Conservation (phyloP, 2,329 filamentous ascomycete species). For the Colletotrichum simmondsii region DNA sequence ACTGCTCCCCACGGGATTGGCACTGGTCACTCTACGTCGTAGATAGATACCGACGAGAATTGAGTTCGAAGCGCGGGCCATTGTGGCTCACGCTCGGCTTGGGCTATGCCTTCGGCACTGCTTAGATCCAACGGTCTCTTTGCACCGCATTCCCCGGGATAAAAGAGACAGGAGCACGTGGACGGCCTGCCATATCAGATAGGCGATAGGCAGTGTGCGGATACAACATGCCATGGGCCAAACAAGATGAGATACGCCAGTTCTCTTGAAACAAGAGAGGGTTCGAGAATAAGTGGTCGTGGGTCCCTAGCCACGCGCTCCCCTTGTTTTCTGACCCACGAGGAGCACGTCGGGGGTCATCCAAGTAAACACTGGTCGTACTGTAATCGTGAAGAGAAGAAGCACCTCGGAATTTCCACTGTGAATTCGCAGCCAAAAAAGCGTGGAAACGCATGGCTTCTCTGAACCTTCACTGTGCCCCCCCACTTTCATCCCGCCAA, state of each 20-base stretch:
- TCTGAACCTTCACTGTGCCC: not conserved
- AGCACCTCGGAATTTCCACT: not conserved
- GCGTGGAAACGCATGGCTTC: not conserved
- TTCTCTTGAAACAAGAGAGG: not conserved
- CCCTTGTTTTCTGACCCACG: conserved; percentile 3
- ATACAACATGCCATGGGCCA: not conserved
- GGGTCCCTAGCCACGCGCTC: conserved; percentile 10
- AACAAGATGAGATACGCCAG: not conserved
- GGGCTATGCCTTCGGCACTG: too few relatives aligned
- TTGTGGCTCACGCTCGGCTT: not conserved
- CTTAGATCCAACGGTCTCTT: not conserved
- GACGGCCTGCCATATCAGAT: not conserved
- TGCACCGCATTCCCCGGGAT: not conserved
- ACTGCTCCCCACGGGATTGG: not conserved
- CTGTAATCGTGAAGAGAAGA: not conserved
- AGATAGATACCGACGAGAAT: not conserved
- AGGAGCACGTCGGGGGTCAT: conserved; percentile 8
- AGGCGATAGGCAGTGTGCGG: not conserved
- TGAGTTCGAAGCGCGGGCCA: not conserved
- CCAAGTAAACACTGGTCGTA: conserved; percentile 13
- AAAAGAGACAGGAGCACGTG: not conserved
- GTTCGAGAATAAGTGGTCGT: conserved; percentile 6
- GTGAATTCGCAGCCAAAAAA: not conserved
- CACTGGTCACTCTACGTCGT: not conserved
- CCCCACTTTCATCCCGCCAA: conserved; percentile 11